Evolutionary conservation across 495 filamentous ascomycete genomes (phyloP).

Genomic region (Xanthoparmelia taractica): DNA sequence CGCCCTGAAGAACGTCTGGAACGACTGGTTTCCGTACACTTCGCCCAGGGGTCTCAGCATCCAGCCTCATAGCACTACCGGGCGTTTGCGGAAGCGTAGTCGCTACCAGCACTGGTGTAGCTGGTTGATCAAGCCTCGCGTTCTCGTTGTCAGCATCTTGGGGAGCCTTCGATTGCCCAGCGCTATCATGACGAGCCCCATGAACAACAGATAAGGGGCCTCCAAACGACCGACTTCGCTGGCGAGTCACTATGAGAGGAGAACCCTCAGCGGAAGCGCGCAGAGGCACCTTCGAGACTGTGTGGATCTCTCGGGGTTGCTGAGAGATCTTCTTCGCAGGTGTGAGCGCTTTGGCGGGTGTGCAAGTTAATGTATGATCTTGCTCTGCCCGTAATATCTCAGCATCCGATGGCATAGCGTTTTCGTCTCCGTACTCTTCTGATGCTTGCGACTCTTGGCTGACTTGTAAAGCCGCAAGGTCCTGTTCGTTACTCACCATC

Average conservation of each 20-base stretch:
- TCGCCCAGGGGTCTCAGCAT: slow-evolving; percentile 46
- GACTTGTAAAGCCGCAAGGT: slow-evolving; percentile 13
- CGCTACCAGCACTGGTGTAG: slow-evolving; percentile 15
- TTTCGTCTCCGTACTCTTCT: slow-evolving; percentile 58
- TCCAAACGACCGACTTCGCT: slow-evolving; percentile 47
- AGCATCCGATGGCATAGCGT: slow-evolving; percentile 48
- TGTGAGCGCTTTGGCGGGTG: slow-evolving; percentile 32
- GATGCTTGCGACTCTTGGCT: slow-evolving; percentile 45
- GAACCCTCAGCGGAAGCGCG: slow-evolving; percentile 59
- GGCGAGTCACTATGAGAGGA: slow-evolving; percentile 47
- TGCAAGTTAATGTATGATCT: slow-evolving; percentile 25
- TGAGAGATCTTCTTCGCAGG: slow-evolving; percentile 27
- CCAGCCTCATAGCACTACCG: slow-evolving; percentile 37
- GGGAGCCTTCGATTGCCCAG: slow-evolving; percentile 16
- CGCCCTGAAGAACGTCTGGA: slow-evolving; percentile 53
- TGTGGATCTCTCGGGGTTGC: slow-evolving; percentile 48
- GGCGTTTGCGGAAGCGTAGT: slow-evolving; percentile 22
- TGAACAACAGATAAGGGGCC: slow-evolving; percentile 27
- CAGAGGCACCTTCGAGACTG: slow-evolving; percentile 67
- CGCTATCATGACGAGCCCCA: not conserved
- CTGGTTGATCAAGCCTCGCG: slow-evolving; percentile 19
- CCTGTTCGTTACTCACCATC: slow-evolving; percentile 35
- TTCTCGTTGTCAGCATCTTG: slow-evolving; percentile 23
- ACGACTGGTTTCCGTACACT: slow-evolving; percentile 46
- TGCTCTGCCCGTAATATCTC: slow-evolving; percentile 29